Conservation (phyloP, 1,139 yeast species). For the Tardiomyces blankii region DNA sequence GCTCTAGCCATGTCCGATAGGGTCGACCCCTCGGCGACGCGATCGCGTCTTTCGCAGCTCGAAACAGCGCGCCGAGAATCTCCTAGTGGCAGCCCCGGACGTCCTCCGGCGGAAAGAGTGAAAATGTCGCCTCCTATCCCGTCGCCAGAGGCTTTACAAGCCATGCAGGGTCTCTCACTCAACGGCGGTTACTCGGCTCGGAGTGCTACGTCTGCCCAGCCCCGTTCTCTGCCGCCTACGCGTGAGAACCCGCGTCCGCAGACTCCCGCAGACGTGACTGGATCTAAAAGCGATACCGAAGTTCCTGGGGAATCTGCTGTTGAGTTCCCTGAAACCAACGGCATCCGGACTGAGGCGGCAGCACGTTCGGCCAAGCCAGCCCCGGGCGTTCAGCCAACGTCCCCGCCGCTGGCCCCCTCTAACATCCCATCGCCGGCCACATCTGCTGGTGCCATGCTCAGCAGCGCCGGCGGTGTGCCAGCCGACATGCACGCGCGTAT, state of each 20-base stretch:
- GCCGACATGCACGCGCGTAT: conserved; percentile 68
- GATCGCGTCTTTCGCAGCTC: background rate
- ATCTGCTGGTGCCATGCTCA: conserved; percentile 6
- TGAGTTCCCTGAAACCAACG: too few relatives aligned
- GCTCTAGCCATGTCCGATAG: background rate
- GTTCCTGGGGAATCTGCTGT: too few relatives aligned
- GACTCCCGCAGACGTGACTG: too few relatives aligned
- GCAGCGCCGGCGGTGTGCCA: conserved; percentile 22
- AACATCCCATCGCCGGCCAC: conserved; percentile 7
- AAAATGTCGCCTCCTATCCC: background rate
- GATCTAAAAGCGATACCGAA: too few relatives aligned
- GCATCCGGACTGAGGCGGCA: too few relatives aligned
- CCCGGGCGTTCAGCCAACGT: background rate
- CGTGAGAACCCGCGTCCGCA: too few relatives aligned
- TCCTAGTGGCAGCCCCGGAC: background rate
- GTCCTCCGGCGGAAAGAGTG: background rate
- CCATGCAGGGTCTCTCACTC: background rate
- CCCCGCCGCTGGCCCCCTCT: background rate
- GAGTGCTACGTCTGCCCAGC: too few relatives aligned
- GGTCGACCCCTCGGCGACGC: background rate
- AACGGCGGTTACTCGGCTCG: background rate
- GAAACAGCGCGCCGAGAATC: background rate
- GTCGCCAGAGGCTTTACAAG: background rate
- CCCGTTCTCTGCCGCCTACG: too few relatives aligned
- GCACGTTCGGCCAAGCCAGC: too few relatives aligned